A percentile compares a stretch with the other conserved stretches of the same genome.
phyloP scores from a whole-genome alignment of 2,329 filamentous ascomycete genomes.

The Fusarium praegraminearum region DNA sequence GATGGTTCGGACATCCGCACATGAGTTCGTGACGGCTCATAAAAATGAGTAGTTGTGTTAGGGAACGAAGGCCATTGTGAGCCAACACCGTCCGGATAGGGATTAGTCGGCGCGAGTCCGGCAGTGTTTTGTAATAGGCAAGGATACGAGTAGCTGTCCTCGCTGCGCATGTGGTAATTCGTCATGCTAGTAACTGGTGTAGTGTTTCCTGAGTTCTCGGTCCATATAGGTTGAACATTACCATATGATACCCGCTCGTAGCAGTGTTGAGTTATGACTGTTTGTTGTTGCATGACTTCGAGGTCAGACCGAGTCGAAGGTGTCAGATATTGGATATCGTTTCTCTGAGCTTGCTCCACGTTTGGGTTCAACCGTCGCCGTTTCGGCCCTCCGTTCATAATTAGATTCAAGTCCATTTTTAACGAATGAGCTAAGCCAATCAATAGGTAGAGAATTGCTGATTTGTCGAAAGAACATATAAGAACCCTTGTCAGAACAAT shows the following conservation, averaged over 20 bases:
- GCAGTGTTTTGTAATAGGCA: fast-evolving
- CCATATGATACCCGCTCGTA: neutral
- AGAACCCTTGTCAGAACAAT: no score
- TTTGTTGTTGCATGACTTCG: fast-evolving
- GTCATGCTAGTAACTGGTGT: neutral
- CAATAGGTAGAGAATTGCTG: no score
- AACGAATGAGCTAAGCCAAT: no score
- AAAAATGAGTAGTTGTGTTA: neutral
- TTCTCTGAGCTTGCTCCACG: neutral
- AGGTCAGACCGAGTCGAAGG: neutral
- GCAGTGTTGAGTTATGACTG: neutral
- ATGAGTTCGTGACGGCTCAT: fast-evolving
- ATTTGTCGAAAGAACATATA: no score
- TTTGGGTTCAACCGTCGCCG: neutral
- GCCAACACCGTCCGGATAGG: no score
- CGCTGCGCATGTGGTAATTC: no score
- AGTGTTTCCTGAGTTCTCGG: neutral
- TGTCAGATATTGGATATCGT: neutral
- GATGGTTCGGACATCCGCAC: neutral
- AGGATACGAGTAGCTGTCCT: no score
- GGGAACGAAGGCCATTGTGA: no score
- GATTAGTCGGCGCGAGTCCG: fast-evolving
- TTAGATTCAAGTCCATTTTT: neutral
- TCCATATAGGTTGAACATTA: neutral
- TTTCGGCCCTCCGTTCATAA: neutral